Conservation (phyloP, 176 grass and related monocot species). For the Tillandsia fasciculata region DNA sequence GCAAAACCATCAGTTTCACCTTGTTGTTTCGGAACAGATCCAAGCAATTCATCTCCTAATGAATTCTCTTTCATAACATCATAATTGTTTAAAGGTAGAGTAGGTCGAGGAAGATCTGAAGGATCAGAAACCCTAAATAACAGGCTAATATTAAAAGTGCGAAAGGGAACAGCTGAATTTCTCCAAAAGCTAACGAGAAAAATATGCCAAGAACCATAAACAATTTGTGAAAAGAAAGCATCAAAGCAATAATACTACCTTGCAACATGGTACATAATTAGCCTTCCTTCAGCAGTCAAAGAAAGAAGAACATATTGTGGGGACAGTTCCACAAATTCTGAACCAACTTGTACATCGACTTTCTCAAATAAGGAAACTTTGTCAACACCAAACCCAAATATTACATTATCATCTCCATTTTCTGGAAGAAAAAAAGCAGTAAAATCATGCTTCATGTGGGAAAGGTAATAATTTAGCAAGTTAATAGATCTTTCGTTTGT, state of each 20-base stretch:
- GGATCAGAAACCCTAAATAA: slow-evolving; percentile 77
- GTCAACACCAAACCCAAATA: slow-evolving; percentile 86
- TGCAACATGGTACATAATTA: slow-evolving; percentile 67
- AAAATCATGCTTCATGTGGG: not conserved
- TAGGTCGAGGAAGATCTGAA: slow-evolving; percentile 61
- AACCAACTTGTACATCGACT: slow-evolving; percentile 50
- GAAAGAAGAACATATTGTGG: slow-evolving; percentile 78
- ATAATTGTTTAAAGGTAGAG: slow-evolving; percentile 30
- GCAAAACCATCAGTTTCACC: slow-evolving; percentile 22
- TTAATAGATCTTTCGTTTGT: not conserved
- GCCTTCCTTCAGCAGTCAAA: slow-evolving; percentile 83
- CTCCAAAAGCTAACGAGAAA: not conserved
- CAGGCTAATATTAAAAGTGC: slow-evolving; percentile 22
- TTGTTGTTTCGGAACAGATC: slow-evolving; percentile 29
- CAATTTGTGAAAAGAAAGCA: not conserved
- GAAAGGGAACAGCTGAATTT: slow-evolving; percentile 13
- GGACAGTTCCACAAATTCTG: slow-evolving; percentile 58
- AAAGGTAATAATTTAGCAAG: no score
- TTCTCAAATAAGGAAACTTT: slow-evolving; percentile 85
- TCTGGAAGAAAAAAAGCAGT: slow-evolving; percentile 35
- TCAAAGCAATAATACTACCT: slow-evolving; percentile 43
- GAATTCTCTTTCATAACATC: slow-evolving; percentile 19
- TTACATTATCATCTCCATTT: slow-evolving; percentile 87
- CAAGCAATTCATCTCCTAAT: slow-evolving; percentile 21
- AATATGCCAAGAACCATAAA: not conserved